Conservation (phyloP, 1,284 basidiomycete species). For the Apiotrichum siamense region DNA sequence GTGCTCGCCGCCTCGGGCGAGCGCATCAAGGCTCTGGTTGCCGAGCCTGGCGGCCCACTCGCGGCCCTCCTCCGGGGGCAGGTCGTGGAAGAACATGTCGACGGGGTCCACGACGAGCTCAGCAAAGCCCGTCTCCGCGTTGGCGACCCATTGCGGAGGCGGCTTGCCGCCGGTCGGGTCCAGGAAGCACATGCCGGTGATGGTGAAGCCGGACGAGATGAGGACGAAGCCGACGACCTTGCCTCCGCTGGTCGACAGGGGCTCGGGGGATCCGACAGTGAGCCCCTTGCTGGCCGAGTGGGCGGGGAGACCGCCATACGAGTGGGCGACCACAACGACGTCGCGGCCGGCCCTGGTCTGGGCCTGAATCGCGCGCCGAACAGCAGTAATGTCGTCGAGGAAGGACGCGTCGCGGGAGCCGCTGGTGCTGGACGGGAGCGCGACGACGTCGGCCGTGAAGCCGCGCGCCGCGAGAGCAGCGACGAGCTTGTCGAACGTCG, state of each 20-base stretch:
- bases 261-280: neutral
- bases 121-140: conserved; percentile 1
- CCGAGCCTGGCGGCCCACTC: neutral
- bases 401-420: neutral
- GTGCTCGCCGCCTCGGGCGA: neutral
- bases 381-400: neutral
- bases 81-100: conserved; percentile 6
- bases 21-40: neutral
- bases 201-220: neutral
- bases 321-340: conserved; percentile 2
- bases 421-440: neutral
- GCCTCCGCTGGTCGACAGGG: neutral
- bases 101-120: neutral
- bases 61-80: neutral
- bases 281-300: neutral
- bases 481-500: too few species aligned
- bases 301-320: neutral
- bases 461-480: neutral
- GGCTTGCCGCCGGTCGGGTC: neutral
- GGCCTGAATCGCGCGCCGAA: neutral
- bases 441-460: neutral
- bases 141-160: neutral
- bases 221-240: neutral
- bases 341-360: neutral
- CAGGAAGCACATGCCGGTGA: neutral